Evolutionary conservation across 1,284 basidiomycete species (phyloP).

Genomic region (Boletellus deceptivus): DNA sequence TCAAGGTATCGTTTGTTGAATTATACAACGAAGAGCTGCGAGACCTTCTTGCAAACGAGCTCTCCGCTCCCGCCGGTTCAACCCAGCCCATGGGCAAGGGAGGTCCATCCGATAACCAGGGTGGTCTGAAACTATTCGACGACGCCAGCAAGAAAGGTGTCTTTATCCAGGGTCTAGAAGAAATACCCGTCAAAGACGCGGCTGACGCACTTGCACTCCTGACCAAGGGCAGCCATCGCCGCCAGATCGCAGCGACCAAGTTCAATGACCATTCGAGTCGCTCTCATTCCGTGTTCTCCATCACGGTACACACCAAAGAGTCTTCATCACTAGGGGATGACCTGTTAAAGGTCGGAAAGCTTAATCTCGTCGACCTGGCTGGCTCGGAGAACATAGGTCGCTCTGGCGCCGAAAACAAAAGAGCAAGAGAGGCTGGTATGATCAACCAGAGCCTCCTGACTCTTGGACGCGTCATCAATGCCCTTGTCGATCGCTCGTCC

Average conservation of each 20-base stretch:
- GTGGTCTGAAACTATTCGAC: constrained; percentile 88
- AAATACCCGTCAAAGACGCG: constrained; percentile 81
- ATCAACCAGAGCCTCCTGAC: constrained; percentile 98
- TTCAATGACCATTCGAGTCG: constrained; percentile 98
- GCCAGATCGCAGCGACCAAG: constrained; percentile 95
- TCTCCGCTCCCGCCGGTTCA: constrained; percentile 58
- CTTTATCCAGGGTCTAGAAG: constrained; percentile 93
- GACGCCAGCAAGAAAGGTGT: constrained; percentile 87
- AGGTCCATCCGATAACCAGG: constrained; percentile 38
- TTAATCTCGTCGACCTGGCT: constrained; percentile 96
- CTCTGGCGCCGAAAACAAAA: constrained; percentile 92
- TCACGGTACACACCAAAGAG: constrained; percentile 94
- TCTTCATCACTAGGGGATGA: constrained; percentile 80
- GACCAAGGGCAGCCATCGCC: constrained; percentile 83
- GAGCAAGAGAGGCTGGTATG: constrained; percentile 97
- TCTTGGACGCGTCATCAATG: constrained; percentile 95
- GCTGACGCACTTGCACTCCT: constrained; percentile 85
- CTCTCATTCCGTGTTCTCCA: constrained; percentile 97
- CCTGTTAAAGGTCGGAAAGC: constrained; percentile 88
- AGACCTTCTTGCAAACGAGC: constrained; percentile 80
- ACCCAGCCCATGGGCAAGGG: constrained; percentile 73
- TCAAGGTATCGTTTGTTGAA: constrained; percentile 94
- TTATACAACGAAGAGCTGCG: constrained; percentile 99
- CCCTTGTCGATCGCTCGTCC: constrained; percentile 86
- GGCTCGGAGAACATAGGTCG: constrained; percentile 98